Base-by-base conservation (phyloP, 805 yeast species). In the Yarrowia bubula region DNA sequence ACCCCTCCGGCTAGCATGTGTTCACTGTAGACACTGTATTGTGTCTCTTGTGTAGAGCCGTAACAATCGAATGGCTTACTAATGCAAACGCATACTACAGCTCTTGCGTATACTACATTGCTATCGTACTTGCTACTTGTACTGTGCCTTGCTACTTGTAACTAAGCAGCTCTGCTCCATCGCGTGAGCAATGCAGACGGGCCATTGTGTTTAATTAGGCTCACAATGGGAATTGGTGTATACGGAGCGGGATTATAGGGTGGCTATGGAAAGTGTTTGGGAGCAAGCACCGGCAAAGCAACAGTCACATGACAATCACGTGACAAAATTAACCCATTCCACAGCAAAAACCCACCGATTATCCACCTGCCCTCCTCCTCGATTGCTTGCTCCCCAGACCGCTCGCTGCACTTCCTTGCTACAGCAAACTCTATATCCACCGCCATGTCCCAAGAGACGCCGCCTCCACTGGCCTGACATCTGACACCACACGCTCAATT, bases 331-430 rank as follows among this genome's bases (percentile, higher is more conserved):
- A 11, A 6, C 38, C 42, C 42, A 18, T n/a, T 38, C 17, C 10
- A 38, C 17, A 18, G 17, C 14, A 10, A 17, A 42, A 39, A 39
- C 28, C 28, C 28, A 22, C 28, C 28, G 3, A 22, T 22, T n/a
- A n/a, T n/a, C n/a, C n/a, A 22, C 28, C 3, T 22, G 5, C 28
- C 3, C 28, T 5, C 3, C 28, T 5, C 10, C 17, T 39, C 43
- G 9, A 14, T 28, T n/a, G 53, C 53, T 47, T 38, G 51, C 38
- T 35, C 38, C 38, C 8, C 10, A 3, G 4, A 4, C 39, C 17
- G 32, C 53, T 32, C 33, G 53, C 53, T 48, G 55, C 55, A 48
- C 69, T 57, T 67, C 65, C 65, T 67, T 68, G 48, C 67, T 67
- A 31, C 68, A 18, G 66, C 63, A 43, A 57, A 57, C 47, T 66